Base-by-base conservation (phyloP, 2,329 filamentous ascomycete species). In the Phialophora verrucosa region DNA sequence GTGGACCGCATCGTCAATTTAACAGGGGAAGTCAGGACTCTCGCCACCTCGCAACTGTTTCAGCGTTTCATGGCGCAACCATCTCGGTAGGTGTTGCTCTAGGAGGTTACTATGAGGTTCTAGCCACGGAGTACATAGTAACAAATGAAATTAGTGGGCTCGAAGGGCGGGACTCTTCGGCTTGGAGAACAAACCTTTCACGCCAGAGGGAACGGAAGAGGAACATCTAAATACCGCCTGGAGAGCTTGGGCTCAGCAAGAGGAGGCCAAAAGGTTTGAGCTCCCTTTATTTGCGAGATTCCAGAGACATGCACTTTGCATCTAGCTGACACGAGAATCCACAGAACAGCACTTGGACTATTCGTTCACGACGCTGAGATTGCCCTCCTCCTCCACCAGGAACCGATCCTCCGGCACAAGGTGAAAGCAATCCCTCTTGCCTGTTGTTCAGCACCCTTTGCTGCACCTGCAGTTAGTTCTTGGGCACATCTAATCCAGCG, bases 281-380 rank as follows among this genome's bases (percentile, higher is more conserved):
- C 23, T 25, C 23, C 23, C 23, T 25, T 25, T 1, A 25, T 2
- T 25, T 25, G 23, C 23, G 23, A 1, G 23, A 25, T 25, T 25
- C 23, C 1, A 25, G 2, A 25, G 23, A 25, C 23, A 25, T 25
- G 23, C 23, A 25, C 23, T 25, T 25, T 42, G 38, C 17, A 42
- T 10, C 38, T 42, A 2, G 38, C 51, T 55, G 12, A 55, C 51
- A 29, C 12, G 51, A 29, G 2, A 7, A 3, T 12, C 23, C 51
- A 12, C 27, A 55, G 54, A 38, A 11, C 27, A 12, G 54, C 54
- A 20, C 54, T 56, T 17, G n/a, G 10, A 7, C 10, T 56, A 12
- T 38, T 14, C 54, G 35, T 67, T 25, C 65, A 67, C 17, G 65
- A 67, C 38, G 65, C 61, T n/a, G 65, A 67, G 29, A 17, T 67